A percentile compares a stretch with the other conserved stretches of the same genome.
phyloP scores from a whole-genome alignment of 371 early-diverging fungal genomes.

The Mortierella sp. region DNA sequence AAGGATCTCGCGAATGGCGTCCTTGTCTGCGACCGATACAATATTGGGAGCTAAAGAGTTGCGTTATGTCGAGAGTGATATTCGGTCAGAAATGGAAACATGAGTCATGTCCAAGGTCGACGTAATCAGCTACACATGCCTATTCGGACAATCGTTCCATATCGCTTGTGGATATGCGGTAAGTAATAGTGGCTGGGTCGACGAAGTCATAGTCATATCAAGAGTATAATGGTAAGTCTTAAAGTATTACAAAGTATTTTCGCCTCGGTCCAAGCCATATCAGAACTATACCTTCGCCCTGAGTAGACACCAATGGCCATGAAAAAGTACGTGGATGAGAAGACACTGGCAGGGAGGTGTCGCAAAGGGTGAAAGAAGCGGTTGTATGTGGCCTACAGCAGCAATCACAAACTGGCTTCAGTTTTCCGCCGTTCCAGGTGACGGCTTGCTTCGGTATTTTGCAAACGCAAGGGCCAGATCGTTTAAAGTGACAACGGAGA shows the following conservation, averaged over 20 bases:
- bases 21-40: conserved; percentile 43
- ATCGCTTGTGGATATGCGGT: conserved; percentile 17
- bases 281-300: conserved; percentile 29
- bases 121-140: conserved; percentile 24
- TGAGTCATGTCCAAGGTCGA: too few relatives aligned
- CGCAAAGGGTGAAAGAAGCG: conserved; percentile 32
- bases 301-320: conserved; percentile 12
- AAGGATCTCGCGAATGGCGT: conserved; percentile 37
- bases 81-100: too few relatives aligned
- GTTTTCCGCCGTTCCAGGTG: too few relatives aligned
- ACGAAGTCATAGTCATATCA: not conserved
- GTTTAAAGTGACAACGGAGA: conserved; percentile 8
- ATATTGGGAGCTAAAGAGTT: conserved; percentile 19
- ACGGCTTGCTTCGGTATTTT: too few relatives aligned
- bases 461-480: too few relatives aligned
- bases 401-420: too few relatives aligned
- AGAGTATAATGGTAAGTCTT: too few relatives aligned
- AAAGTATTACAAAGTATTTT: too few relatives aligned
- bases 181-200: conserved; percentile 25
- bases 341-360: conserved; percentile 17
- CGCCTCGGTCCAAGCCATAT: not conserved
- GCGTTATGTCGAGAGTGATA: too few relatives aligned
- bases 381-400: conserved; percentile 12
- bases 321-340: conserved; percentile 13
- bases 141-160: conserved; percentile 33